Evolutionary conservation across 768 basidiomycete genomes (phyloP), one percentile per base, ranked within the genome.

Genomic region (Termitomyces sp.): DNA sequence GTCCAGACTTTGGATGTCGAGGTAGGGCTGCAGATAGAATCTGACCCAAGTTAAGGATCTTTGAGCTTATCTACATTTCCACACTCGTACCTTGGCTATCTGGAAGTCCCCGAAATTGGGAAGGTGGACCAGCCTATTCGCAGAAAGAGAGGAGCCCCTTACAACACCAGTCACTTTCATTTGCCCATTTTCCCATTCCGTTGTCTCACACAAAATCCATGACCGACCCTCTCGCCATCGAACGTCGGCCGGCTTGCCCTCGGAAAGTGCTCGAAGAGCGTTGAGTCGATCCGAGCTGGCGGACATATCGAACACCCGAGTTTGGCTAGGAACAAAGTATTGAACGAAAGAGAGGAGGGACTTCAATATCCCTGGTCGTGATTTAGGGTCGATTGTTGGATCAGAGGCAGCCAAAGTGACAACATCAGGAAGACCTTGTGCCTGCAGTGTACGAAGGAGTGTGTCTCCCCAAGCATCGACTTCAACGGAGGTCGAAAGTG

Each of bases 341-440:
- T 88, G 87, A 57, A 95, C 86, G 77, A 98, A 99, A 10, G 94
- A 97, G 9, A 96, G 80, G 5, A 98, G 78, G 1, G 94, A 97
- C 73, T 92, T 94, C 56, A 92, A 73, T 48, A 94, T 80, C 18
- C 82, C 83, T 1, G 83, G 65, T 32, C 83, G 84, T 33, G 82
- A 73, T 72, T 93, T 93, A 6, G 73, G 63, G 57, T 87, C 88
- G 43, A 83, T 69, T 3, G 75, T 65, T 13, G 73, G 59, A 56
- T 81, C 75, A 6, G 86, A 79, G 18, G 86, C 77, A 45, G 93
- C 80, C 24, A 89, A 85, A 26, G 92, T 82, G 50, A 94, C 80
- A 43, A 91, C 85, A 28, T 90, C 87, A 0, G 92, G 91, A 33
- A 97, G 83, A 13, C 95, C 96, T 64, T 97, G 92, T 1, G 91